Conservation (phyloP, 305 asterid species). For the Galium porrigens region DNA sequence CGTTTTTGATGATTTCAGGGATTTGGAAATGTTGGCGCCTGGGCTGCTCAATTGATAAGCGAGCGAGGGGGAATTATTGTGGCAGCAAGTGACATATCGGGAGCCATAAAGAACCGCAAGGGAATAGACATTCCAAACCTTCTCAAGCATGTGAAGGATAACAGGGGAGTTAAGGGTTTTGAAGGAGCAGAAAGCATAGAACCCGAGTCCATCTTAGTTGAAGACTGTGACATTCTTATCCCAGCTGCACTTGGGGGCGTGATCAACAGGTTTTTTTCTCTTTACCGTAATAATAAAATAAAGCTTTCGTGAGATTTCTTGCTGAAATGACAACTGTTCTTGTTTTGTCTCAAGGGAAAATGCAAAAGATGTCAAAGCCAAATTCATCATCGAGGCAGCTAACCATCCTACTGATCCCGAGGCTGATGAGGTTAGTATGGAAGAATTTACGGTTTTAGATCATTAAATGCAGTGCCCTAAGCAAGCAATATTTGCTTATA, state of each 20-base stretch:
- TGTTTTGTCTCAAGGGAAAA: conserved; percentile 36
- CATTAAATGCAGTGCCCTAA: not conserved
- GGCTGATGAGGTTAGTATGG: conserved; percentile 54
- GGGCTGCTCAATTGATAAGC: conserved; percentile 74
- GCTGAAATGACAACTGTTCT: not conserved
- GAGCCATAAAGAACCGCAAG: conserved; percentile 51
- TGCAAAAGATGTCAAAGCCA: conserved; percentile 58
- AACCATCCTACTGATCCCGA: conserved; percentile 85
- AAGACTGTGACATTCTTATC: conserved; percentile 72
- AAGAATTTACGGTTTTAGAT: not conserved
- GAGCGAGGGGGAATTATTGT: conserved; percentile 52
- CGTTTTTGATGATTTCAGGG: conserved; percentile 29
- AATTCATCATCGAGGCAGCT: conserved; percentile 72
- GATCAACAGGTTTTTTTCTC: conserved; percentile 37
- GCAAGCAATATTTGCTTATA: not conserved
- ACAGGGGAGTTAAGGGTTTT: conserved; percentile 56
- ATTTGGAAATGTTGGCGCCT: conserved; percentile 79
- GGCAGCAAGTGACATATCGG: conserved; percentile 65
- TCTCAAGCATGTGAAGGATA: conserved; percentile 37
- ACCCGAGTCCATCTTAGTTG: conserved; percentile 36
- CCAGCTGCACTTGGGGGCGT: conserved; percentile 94
- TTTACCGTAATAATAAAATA: not conserved
- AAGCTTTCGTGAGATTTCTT: not conserved
- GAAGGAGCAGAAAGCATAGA: conserved; percentile 41
- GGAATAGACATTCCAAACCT: conserved; percentile 48